Evolutionary conservation across 176 grass and related monocot genomes (phyloP), one percentile per base, ranked within the genome.

Genomic region (Juncus effusus): DNA sequence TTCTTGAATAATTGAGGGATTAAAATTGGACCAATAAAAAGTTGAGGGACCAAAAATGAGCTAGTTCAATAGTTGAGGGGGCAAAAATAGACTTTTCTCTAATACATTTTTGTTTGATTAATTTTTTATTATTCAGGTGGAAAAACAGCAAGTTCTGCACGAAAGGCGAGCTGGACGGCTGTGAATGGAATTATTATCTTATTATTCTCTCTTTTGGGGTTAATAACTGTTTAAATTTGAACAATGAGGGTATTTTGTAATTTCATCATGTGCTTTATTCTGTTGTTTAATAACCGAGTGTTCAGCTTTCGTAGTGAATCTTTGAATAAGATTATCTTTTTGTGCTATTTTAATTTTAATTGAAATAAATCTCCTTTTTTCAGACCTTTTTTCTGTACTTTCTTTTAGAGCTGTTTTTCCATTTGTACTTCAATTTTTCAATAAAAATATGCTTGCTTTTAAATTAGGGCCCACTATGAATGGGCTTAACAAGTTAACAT

Each of bases 101-200:
- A 70, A n/a, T n/a, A n/a, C n/a, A n/a, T n/a, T n/a, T n/a, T 69
- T 13, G 10, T 59, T 36, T 36, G 28, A 36, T 37, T 36, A 3
- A 35, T 44, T 47, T 45, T 72, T 72, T 45, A 35, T 44, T 47
- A 19, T 72, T 72, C 28, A 72, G 39, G 39, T 3, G 69, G 1
- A 42, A 72, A 72, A 9, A 42, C 39, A 16, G 58, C 54, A 2
- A 72, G 58, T 13, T 39, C 54, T n/a, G 69, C 69, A 72, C 69
- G 42, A 60, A 72, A 72, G 69, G n/a, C 15, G 10, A 72, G 38
- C 39, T 72, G 69, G 69, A 72, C 36, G 44, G 54, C 38, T 8
- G 28, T 59, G 7, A 60, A 45, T 47, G 69, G 54, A 72, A 58
- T 72, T 44, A 19, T 60, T 3, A 58, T 53, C 52, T 45, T 72